Evolutionary conservation across 352 stramenopile species (phyloP).

Genomic region (Peronospora belbahrii): DNA sequence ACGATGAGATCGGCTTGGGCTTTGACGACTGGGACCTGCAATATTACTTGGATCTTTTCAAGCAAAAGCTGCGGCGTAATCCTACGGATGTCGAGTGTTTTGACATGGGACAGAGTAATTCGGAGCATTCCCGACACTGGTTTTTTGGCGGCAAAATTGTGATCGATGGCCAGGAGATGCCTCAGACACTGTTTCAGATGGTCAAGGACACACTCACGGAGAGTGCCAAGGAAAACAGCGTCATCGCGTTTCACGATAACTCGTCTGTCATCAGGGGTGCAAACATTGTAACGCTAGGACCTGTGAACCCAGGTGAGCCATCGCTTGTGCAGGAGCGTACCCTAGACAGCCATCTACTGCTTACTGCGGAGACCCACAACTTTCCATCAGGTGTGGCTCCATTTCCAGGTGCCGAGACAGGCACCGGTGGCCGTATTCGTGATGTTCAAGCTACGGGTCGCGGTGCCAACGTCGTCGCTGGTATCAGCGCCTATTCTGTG

Average conservation of each 20-base stretch:
- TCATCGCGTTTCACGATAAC: conserved; percentile 99
- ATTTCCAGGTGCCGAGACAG: conserved; percentile 95
- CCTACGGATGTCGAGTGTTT: conserved; percentile 99
- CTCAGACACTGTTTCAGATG: conserved; percentile 97
- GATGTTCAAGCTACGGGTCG: conserved; percentile 98
- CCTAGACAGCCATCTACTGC: conserved; percentile 90
- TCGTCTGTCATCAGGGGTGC: conserved; percentile 95
- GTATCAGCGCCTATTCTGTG: conserved; percentile 81
- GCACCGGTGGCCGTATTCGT: conserved; percentile 95
- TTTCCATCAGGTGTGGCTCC: conserved; percentile 95
- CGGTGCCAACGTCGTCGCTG: conserved; percentile 92
- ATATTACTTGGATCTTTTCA: conserved; percentile 97
- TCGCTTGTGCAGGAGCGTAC: conserved; percentile 56
- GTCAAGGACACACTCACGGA: conserved; percentile 96
- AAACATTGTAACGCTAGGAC: conserved; percentile 80
- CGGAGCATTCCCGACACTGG: conserved; percentile 99
- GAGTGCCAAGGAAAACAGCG: conserved; percentile 86
- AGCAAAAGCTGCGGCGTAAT: conserved; percentile 94
- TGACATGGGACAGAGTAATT: conserved; percentile 98
- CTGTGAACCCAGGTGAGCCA: conserved; percentile 53
- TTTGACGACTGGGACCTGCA: conserved; percentile 99
- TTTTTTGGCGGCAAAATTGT: conserved; percentile 99
- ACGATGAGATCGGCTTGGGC: conserved; percentile 90
- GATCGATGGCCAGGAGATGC: conserved; percentile 94
- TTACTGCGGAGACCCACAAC: conserved; percentile 99